phyloP scores from a whole-genome alignment of 2,329 filamentous ascomycete genomes.

The Trichoderma sp. region DNA sequence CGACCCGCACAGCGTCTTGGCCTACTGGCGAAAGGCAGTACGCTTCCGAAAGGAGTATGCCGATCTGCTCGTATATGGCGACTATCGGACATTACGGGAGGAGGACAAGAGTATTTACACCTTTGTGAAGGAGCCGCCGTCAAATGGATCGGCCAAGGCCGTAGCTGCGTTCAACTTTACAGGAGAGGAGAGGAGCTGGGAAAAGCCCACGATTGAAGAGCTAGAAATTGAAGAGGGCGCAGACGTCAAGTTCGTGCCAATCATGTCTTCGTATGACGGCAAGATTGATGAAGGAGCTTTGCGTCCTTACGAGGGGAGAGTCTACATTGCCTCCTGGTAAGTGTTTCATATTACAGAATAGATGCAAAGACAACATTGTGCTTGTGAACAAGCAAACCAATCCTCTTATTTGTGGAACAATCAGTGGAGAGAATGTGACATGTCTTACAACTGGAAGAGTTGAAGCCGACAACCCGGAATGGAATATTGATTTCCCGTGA shows the following conservation, averaged over 20 bases:
- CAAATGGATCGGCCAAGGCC: conserved; percentile 26
- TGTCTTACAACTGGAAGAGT: neutral
- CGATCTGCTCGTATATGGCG: conserved; percentile 38
- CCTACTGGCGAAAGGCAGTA: conserved; percentile 36
- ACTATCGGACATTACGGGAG: conserved; percentile 32
- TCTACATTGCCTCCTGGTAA: conserved; percentile 30
- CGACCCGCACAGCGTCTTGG: conserved; percentile 39
- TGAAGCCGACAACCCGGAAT: neutral
- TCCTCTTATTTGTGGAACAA: neutral
- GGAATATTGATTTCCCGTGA: neutral
- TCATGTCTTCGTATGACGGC: conserved; percentile 33
- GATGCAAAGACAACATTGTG: neutral
- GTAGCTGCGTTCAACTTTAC: conserved; percentile 39
- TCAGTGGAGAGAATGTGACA: neutral
- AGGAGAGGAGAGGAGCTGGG: conserved; percentile 31
- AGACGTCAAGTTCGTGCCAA: conserved; percentile 27
- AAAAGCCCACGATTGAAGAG: conserved; percentile 27
- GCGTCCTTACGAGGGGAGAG: conserved; percentile 35
- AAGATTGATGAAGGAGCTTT: conserved; percentile 26
- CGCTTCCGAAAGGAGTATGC: conserved; percentile 37
- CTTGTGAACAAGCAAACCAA: neutral
- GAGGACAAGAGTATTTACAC: conserved; percentile 31
- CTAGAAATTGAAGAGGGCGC: conserved; percentile 24
- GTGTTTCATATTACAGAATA: neutral
- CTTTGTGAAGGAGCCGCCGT: conserved; percentile 35